Conservation (phyloP, 2,329 filamentous ascomycete genomes). For the Daldinia eschscholtzii region DNA sequence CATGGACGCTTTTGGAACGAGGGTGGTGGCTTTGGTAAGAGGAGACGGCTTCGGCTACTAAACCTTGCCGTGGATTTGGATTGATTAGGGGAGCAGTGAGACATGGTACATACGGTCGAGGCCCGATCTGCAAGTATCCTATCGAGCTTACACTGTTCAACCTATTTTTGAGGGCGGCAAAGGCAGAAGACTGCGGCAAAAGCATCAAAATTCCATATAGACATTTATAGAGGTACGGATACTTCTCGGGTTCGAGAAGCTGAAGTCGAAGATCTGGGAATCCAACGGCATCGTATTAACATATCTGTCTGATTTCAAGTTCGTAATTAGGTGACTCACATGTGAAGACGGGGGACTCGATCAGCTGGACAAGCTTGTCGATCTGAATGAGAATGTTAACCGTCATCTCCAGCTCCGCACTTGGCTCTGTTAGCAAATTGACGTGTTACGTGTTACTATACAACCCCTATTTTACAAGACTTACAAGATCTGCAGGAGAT, state of each 20-base stretch:
- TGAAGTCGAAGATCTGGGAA: constrained; percentile 91
- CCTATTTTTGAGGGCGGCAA: constrained; percentile 95
- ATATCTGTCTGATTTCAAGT: background rate
- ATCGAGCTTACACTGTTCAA: constrained; percentile 98
- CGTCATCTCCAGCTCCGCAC: constrained; percentile 97
- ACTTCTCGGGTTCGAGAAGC: constrained; percentile 93
- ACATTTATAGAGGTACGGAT: constrained; percentile 96
- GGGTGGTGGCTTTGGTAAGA: constrained; percentile 47
- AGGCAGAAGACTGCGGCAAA: constrained; percentile 96
- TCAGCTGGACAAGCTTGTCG: constrained; percentile 95
- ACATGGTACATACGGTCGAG: constrained; percentile 74
- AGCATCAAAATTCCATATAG: constrained; percentile 98
- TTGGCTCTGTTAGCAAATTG: constrained; percentile 55
- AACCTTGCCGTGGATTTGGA: constrained; percentile 52
- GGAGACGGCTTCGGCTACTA: constrained; percentile 52
- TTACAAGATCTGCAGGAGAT: constrained; percentile 94
- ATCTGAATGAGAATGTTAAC: constrained; percentile 99
- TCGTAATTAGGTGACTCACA: constrained; percentile 68
- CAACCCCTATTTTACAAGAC: constrained; percentile 47
- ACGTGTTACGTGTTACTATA: background rate
- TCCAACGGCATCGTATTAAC: constrained; percentile 25
- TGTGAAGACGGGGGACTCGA: constrained; percentile 97
- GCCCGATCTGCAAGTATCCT: constrained; percentile 89
- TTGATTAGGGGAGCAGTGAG: constrained; percentile 49
- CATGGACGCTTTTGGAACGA: constrained; percentile 52